These are phyloP conservation scores for Cercospora canescens DNA, from an alignment of 2,329 filamentous ascomycete genomes.

Conservation along the genomic window DNA sequence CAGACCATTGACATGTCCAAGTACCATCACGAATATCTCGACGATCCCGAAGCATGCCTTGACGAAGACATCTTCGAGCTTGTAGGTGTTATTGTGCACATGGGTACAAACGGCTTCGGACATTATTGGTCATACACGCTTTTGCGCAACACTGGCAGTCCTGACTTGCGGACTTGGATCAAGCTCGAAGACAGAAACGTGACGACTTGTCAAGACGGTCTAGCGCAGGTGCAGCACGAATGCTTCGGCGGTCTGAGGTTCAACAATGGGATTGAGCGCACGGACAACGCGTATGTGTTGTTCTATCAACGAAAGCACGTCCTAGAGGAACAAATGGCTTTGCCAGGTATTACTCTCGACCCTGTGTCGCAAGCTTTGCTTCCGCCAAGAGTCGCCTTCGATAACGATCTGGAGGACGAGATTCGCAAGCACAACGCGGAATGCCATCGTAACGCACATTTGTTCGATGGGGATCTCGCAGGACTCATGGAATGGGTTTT, in stretches of 20 bases:
- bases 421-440: slow-evolving; percentile 21
- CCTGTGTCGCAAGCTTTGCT: slow-evolving; percentile 10
- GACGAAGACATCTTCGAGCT: slow-evolving; percentile 82
- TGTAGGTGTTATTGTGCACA: slow-evolving; percentile 92
- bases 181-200: slow-evolving; percentile 95
- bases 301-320: slow-evolving; percentile 71
- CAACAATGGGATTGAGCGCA: slow-evolving; percentile 60
- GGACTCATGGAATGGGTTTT: slow-evolving; percentile 26
- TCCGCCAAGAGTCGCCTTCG: slow-evolving; percentile 19
- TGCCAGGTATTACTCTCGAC: slow-evolving; percentile 9
- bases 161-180: slow-evolving; percentile 65
- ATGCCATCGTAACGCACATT: slow-evolving; percentile 22
- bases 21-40: slow-evolving; percentile 85
- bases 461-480: slow-evolving; percentile 28
- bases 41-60: slow-evolving; percentile 56
- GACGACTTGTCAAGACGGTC: slow-evolving; percentile 65
- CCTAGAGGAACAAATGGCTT: slow-evolving; percentile 17
- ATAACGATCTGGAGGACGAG: slow-evolving; percentile 5
- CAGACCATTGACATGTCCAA: slow-evolving; percentile 79
- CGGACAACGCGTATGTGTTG: slow-evolving; percentile 87
- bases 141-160: slow-evolving; percentile 59
- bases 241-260: slow-evolving; percentile 61
- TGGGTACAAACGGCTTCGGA: slow-evolving; percentile 87
- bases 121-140: slow-evolving; percentile 98
- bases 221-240: slow-evolving; percentile 67